Conservation (phyloP, 495 filamentous ascomycete species). For the Neurospora tetrasperma region DNA sequence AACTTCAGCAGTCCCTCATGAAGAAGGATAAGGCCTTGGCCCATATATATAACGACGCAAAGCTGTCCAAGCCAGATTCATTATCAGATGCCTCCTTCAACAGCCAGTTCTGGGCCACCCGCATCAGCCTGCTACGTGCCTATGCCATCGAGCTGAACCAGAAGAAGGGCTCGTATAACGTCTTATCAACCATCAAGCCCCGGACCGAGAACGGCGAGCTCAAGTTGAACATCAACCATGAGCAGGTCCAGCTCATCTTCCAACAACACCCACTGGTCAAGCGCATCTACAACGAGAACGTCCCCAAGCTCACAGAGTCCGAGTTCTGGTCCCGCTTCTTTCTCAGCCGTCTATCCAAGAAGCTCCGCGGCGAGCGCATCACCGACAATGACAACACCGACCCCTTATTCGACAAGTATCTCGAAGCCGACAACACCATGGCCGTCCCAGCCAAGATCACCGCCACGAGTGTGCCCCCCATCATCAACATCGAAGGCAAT, state of each 20-base stretch:
- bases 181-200: constrained; percentile 81
- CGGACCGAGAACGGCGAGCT: constrained; percentile 63
- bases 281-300: constrained; percentile 84
- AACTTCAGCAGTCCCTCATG: constrained; percentile 77
- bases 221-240: constrained; percentile 76
- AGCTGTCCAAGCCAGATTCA: constrained; percentile 67
- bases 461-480: constrained; percentile 61
- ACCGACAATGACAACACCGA: constrained; percentile 63
- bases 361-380: constrained; percentile 79
- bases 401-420: constrained; percentile 72
- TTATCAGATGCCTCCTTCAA: constrained; percentile 69
- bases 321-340: constrained; percentile 94
- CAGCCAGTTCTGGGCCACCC: constrained; percentile 84
- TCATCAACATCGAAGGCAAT: constrained; percentile 87
- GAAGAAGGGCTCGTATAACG: constrained; percentile 79
- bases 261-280: constrained; percentile 85
- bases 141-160: constrained; percentile 85
- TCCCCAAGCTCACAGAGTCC: constrained; percentile 68
- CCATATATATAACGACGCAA: constrained; percentile 71
- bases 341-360: constrained; percentile 77
- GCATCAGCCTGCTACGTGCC: constrained; percentile 72
- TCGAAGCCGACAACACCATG: constrained; percentile 54
- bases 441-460: constrained; percentile 40
- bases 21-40: constrained; percentile 61
- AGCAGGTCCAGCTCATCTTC: constrained; percentile 90